These are phyloP conservation scores for Fusarium secorum DNA, from an alignment of 2,329 filamentous ascomycete species.

Conservation along the genomic window DNA sequence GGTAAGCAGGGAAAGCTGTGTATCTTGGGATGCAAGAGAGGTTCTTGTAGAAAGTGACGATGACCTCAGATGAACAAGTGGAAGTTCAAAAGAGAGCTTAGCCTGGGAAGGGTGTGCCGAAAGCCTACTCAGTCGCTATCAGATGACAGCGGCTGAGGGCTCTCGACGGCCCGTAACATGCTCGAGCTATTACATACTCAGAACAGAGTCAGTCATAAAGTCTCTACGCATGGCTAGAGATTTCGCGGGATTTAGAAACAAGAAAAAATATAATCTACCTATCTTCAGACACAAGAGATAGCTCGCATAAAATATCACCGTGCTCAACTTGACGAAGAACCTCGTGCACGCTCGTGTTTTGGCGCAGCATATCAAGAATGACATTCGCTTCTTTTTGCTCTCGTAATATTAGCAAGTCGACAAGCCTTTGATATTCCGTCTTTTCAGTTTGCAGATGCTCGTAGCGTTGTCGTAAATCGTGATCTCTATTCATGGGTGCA, in stretches of 20 bases:
- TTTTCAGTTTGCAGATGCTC: background rate
- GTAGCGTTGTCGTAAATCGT: background rate
- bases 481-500: background rate
- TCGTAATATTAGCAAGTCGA: background rate
- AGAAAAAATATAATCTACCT: background rate
- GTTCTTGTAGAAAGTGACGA: too few relatives aligned
- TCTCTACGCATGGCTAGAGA: too few relatives aligned
- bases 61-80: too few relatives aligned
- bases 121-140: background rate
- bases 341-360: background rate
- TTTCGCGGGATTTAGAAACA: fast-evolving
- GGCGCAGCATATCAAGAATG: constrained; percentile 6
- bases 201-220: background rate
- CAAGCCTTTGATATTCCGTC: background rate
- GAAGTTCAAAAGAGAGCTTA: too few relatives aligned
- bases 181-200: background rate
- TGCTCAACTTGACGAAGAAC: constrained; percentile 13
- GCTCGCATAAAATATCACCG: constrained; percentile 5
- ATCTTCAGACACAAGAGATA: background rate
- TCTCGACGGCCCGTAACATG: too few relatives aligned
- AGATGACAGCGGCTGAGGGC: background rate
- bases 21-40: too few relatives aligned
- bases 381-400: background rate
- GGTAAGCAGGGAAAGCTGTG: too few relatives aligned
- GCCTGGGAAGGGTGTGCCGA: background rate